These are phyloP conservation scores for Cordyceps fumosorosea DNA, from an alignment of 2,329 filamentous ascomycete species.

Conservation along the genomic window DNA sequence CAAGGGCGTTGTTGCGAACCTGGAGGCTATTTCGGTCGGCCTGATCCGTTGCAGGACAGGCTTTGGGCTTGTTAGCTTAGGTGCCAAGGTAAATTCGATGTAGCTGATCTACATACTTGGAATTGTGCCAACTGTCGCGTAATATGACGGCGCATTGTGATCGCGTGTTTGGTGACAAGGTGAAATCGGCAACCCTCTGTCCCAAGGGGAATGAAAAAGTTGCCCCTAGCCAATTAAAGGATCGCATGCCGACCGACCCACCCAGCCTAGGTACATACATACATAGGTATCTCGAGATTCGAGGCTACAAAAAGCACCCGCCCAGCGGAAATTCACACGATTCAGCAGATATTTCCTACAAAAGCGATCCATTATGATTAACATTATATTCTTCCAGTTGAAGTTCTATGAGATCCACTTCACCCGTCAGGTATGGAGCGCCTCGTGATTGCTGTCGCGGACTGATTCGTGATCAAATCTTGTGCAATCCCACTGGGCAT, in stretches of 20 bases:
- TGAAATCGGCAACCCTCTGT: background rate
- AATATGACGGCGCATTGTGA: slow-evolving; percentile 6
- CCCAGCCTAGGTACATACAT: too few species aligned
- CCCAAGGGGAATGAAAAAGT: background rate
- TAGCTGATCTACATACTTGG: background rate
- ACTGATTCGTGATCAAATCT: background rate
- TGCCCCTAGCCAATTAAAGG: background rate
- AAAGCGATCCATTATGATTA: too few species aligned
- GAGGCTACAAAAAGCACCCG: too few species aligned
- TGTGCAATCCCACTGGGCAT: too few species aligned
- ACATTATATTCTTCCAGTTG: too few species aligned
- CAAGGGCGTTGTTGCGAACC: background rate
- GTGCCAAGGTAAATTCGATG: too few species aligned
- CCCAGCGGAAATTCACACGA: too few species aligned
- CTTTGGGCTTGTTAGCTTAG: background rate
- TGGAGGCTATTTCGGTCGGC: background rate
- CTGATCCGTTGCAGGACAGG: background rate
- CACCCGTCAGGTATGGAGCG: background rate
- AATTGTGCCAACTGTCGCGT: background rate
- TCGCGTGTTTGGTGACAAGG: background rate
- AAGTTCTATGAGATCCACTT: too few species aligned
- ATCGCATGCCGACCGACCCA: background rate
- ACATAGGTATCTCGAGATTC: too few species aligned
- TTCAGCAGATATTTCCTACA: too few species aligned
- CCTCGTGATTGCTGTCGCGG: background rate